These are phyloP conservation scores for Acanthamoeba lenticulata DNA, from an alignment of 208 protist genomes.

Conservation along the genomic window DNA sequence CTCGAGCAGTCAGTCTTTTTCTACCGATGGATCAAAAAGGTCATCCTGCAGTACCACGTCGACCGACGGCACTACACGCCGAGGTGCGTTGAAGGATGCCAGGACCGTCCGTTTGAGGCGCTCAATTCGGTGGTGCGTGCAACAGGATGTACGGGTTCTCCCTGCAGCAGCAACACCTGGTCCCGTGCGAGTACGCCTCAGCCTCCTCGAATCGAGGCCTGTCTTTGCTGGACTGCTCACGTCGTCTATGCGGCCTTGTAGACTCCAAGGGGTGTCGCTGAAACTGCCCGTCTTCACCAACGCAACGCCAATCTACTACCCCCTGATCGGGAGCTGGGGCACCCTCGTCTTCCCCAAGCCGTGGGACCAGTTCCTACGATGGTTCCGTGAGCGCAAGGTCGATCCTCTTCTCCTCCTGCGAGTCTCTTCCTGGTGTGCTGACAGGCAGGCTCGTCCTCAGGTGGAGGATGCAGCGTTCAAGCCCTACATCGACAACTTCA, in stretches of 20 bases:
- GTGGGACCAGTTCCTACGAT: slow-evolving; percentile 20
- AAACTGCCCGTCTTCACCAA: not conserved
- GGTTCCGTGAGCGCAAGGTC: slow-evolving; percentile 8
- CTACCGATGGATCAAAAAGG: slow-evolving; percentile 46
- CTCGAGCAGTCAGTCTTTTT: slow-evolving; percentile 15
- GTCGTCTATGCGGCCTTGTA: not conserved
- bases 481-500: not conserved
- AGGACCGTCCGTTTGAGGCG: too few species aligned
- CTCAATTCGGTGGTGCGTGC: not conserved
- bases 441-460: not conserved
- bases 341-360: slow-evolving; percentile 2
- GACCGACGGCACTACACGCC: slow-evolving; percentile 5
- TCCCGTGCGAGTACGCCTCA: not conserved
- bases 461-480: not conserved
- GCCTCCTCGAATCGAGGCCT: too few species aligned
- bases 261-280: not conserved
- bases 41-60: not conserved
- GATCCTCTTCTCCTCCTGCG: not conserved
- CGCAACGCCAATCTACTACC: slow-evolving; percentile 23
- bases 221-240: not conserved
- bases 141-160: slow-evolving; percentile 17
- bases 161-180: slow-evolving; percentile 32
- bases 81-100: not conserved
- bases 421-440: not conserved
- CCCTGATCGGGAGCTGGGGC: slow-evolving; percentile 52